Evolutionary conservation across 1,284 basidiomycete genomes (phyloP), one percentile per base, ranked within the genome.

Genomic region (Ganoderma boninense): DNA sequence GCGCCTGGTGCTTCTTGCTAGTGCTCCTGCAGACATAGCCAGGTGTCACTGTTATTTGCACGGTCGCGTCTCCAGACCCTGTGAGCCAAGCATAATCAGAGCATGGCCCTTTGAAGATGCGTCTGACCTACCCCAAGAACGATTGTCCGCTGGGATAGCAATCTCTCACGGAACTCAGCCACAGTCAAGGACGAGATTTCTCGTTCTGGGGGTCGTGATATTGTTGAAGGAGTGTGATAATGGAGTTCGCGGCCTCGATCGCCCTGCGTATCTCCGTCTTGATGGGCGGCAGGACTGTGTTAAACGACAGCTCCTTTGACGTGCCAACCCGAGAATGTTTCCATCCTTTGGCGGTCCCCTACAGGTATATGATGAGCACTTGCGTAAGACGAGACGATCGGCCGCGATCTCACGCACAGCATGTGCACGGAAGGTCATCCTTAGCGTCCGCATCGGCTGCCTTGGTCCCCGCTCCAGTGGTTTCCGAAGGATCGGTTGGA

Each of bases 21-120:
- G 38, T 62, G 23, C 38, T 66, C 59, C 52, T 62, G 65, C 70
- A 71, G 7, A 69, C 26, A 32, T 69, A 69, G 8, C 70, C 70
- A 1, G 67, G 65, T 0, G 63, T 44, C 7, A 43, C 32, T 4
- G 29, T 57, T 16, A 71, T 62, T 6, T 43, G n/a, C 20, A 42
- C 18, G n/a, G 56, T 49, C 5, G 62, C 7, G 38, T n/a, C 5
- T 67, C 62, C 2, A 71, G 35, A 20, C 49, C 10, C 70, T 71
- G 29, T 14, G 14, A 20, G 13, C 0, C 2, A 7, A 29, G n/a
- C n/a, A n/a, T n/a, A 23, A 26, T 44, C 65, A 59, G 40, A 29
- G 14, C 1, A 32, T 49, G 46, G 7, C 18, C 16, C 4, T 35
- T 32, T 16, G 4, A 20, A 18, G 42, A 44, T 29, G 8, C 46